Evolutionary conservation across 2,329 filamentous ascomycete species (phyloP).

Genomic region (Fusarium cicatricum): DNA sequence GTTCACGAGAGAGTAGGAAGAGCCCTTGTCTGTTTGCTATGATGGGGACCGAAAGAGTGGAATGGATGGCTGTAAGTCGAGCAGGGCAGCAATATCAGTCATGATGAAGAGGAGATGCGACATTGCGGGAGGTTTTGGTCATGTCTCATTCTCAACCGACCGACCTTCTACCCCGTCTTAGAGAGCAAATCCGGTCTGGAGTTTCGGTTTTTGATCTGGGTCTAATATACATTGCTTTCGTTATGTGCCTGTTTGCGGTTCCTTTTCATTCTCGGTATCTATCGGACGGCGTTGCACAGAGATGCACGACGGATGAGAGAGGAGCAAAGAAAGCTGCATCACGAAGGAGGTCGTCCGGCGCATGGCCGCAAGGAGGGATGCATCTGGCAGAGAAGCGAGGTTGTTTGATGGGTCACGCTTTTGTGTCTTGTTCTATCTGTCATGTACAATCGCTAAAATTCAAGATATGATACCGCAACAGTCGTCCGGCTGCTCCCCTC

Average conservation of each 20-base stretch:
- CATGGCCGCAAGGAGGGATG: not conserved
- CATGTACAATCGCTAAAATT: constrained; percentile 42
- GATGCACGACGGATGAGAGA: not conserved
- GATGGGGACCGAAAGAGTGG: constrained; percentile 25
- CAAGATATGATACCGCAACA: constrained; percentile 45
- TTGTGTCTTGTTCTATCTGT: constrained; percentile 8
- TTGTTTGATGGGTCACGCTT: constrained; percentile 6
- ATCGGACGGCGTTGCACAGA: constrained; percentile 15
- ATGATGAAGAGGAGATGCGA: constrained; percentile 33
- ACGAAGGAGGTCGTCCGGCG: constrained; percentile 4
- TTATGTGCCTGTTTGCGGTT: constrained; percentile 34
- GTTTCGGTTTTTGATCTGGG: constrained; percentile 56
- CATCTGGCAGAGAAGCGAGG: constrained; percentile 5
- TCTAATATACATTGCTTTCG: constrained; percentile 53
- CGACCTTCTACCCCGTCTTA: constrained; percentile 43
- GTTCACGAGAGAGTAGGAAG: constrained; percentile 21
- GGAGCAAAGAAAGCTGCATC: constrained; percentile 13
- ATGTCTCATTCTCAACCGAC: constrained; percentile 38
- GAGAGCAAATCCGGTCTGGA: constrained; percentile 58
- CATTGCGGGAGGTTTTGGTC: constrained; percentile 36
- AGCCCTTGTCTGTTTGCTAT: constrained; percentile 8
- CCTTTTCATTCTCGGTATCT: not conserved
- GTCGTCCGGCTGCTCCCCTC: constrained; percentile 28
- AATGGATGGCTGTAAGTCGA: constrained; percentile 28
- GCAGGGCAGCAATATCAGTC: constrained; percentile 32